Base-by-base conservation (phyloP, 306 rosid species). In the Calophaca sinica region DNA sequence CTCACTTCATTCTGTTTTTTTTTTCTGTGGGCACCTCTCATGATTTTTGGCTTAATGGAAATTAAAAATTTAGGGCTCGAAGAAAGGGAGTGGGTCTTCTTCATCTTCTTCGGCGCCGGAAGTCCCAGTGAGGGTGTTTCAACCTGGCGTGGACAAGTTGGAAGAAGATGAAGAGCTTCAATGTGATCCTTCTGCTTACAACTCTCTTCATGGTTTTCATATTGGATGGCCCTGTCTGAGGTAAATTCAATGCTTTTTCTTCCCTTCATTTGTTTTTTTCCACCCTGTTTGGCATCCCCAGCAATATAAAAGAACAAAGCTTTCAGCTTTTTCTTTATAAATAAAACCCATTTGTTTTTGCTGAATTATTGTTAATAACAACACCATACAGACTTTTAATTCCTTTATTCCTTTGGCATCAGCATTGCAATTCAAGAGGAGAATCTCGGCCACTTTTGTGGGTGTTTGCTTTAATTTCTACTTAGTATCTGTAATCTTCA, bases 141-240 rank as follows among this genome's bases (percentile, higher is more conserved):
- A 89, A 73, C 99, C 99, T 2, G 99, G 97, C 4, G 97, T 94
- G 73, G 98, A 94, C 75, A 88, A 88, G 76, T 74, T 91, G 83
- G 99, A 91, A 84, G 99, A 94, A 81, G 97, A 86, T 9, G 99
- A 94, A 81, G 97, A 94, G 92, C 99, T 94, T 20, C 96, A 92
- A 74, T 94, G 99, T 68, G 97, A 94, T 10, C 90, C 89, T 39
- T 87, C 99, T 60, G 97, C 97, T 15, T 94, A 94, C 81, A 90
- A 92, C 14, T 88, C 96, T 77, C 99, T 92, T 69, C 99, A 92
- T 26, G 97, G 85, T 50, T 94, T 94, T 81, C 93, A 87, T 63
- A 85, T 88, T 67, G 96, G 96, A 26, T 94, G 96, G 96, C 97
- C 97, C 49, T 94, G 96, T 81, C 81, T 94, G 73, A 94, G 99